phyloP scores from a whole-genome alignment of 306 rosid species.

The Spatholobus suberectus region DNA sequence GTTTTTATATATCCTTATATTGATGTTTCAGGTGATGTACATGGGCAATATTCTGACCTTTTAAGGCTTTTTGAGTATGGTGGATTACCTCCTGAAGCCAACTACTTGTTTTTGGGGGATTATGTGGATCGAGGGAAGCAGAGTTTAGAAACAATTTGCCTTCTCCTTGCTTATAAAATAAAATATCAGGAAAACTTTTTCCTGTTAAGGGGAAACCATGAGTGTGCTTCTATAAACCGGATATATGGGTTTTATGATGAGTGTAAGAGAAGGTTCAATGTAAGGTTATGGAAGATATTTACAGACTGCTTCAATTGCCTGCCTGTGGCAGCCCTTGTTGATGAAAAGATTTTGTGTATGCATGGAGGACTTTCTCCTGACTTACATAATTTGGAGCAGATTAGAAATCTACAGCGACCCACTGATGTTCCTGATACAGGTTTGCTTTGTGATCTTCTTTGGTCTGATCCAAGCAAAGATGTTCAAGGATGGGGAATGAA shows the following conservation, averaged over 20 bases:
- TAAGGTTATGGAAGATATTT: conserved; percentile 86
- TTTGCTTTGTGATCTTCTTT: conserved; percentile 94
- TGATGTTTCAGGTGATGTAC: conserved; percentile 79
- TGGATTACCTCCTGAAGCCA: conserved; percentile 91
- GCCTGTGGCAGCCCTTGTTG: conserved; percentile 95
- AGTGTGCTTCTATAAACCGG: conserved; percentile 95
- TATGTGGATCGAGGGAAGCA: conserved; percentile 98
- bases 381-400: conserved; percentile 75
- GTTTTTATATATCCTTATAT: conserved; percentile 23
- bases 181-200: conserved; percentile 90
- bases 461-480: conserved; percentile 96
- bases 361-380: conserved; percentile 98
- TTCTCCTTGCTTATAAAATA: conserved; percentile 90
- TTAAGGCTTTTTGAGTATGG: conserved; percentile 95
- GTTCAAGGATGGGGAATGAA: conserved; percentile 91
- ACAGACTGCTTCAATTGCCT: conserved; percentile 93
- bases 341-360: conserved; percentile 95
- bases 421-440: conserved; percentile 95
- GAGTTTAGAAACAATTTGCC: conserved; percentile 94
- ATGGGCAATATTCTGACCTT: conserved; percentile 96
- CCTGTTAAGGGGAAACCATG: conserved; percentile 94
- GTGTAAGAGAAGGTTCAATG: conserved; percentile 93
- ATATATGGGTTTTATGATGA: conserved; percentile 98
- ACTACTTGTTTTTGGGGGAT: conserved; percentile 95
- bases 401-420: conserved; percentile 77